A percentile compares a stretch with the other conserved stretches of the same genome.
phyloP scores from a whole-genome alignment of 352 stramenopile species.

The Globisporangium recalcitrans region DNA sequence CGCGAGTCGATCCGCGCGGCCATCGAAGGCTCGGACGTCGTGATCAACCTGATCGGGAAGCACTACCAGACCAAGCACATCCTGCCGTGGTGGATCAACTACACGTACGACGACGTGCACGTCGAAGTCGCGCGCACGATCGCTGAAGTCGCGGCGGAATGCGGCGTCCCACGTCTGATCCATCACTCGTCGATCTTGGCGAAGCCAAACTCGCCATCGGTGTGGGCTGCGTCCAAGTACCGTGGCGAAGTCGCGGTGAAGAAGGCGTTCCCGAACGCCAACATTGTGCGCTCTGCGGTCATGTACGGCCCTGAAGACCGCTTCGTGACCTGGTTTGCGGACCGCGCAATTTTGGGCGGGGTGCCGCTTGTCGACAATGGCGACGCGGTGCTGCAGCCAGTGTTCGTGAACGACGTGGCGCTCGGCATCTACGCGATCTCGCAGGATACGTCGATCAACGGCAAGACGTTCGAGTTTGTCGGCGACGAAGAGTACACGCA shows the following conservation, averaged over 20 bases:
- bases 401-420: constrained; percentile 83
- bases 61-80: constrained; percentile 96
- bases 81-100: constrained; percentile 92
- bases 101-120: constrained; percentile 94
- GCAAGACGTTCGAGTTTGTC: constrained; percentile 94
- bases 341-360: constrained; percentile 63
- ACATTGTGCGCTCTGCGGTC: constrained; percentile 92
- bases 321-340: constrained; percentile 90
- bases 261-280: constrained; percentile 93
- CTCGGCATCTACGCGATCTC: constrained; percentile 75
- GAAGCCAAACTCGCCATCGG: constrained; percentile 74
- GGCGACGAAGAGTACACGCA: constrained; percentile 96
- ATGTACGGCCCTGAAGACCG: constrained; percentile 95
- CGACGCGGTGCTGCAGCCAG: constrained; percentile 90
- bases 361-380: constrained; percentile 94
- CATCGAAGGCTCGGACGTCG: constrained; percentile 91
- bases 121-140: constrained; percentile 88
- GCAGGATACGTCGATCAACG: constrained; percentile 83
- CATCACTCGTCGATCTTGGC: constrained; percentile 82
- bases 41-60: constrained; percentile 97
- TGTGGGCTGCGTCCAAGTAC: constrained; percentile 84
- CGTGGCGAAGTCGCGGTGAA: constrained; percentile 80
- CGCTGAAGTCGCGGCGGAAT: constrained; percentile 74
- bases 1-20: constrained; percentile 90
- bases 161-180: constrained; percentile 70